Base-by-base conservation (phyloP, 2,329 filamentous ascomycete genomes). In the Pezicula neosporulosa region DNA sequence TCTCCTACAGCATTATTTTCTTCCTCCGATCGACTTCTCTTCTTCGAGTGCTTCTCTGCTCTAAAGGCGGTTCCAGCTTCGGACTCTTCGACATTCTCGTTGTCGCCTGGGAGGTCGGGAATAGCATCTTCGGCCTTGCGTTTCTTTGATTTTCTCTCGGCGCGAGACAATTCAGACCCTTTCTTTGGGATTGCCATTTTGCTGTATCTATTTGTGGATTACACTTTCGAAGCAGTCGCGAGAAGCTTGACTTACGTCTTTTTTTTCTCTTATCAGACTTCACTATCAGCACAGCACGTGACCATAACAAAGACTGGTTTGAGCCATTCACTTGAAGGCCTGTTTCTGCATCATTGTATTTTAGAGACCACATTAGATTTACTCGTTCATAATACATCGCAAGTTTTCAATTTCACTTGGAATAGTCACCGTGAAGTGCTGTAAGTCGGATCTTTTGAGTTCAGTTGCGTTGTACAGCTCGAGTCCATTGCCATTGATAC, bases 121-220 rank as follows among this genome's bases (percentile, higher is more conserved):
- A 68, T 62, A n/a, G 63, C 59, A 45, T 66, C 60, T 55, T 67
- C 63, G 16, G 60, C 52, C 48, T 66, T 63, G 35, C 66, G 63
- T 50, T 65, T 67, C 44, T 64, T 67, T 6, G 62, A 63, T 56
- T 68, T 68, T 27, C 65, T 58, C 56, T 67, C 64, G 1, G 64
- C 60, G 37, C 64, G 60, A 6, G 65, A 62, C 13, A 53, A 46
- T 44, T 64, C 59, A n/a, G 51, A 51, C n/a, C 50, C 44, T 51
- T 60, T 61, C 42, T 56, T 59, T 12, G 50, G 27, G 39, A 45
- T 36, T 4, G 56, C 59, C 64, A 66, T 66, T 18, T 48, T 55
- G 12, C 18, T 45, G 44, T 15, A 12, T 43, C 7, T 8, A 38
- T 52, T 46, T 30, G 8, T 35, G 39, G 13, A 10, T 49, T 33